These are phyloP conservation scores for Cladophialophora exuberans DNA, from an alignment of 2,329 filamentous ascomycete species.

Conservation along the genomic window DNA sequence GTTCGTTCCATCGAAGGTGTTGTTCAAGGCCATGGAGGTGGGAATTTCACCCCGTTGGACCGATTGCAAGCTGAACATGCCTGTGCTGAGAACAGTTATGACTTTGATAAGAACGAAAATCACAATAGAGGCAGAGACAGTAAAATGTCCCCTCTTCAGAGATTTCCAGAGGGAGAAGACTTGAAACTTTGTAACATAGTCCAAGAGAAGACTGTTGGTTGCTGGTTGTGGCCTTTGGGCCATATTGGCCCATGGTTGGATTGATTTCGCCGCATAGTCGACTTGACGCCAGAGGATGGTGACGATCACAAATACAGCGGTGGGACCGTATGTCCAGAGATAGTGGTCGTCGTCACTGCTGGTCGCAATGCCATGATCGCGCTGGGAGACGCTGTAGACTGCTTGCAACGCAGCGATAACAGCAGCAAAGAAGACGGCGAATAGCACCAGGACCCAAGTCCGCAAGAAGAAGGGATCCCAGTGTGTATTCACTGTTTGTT, in stretches of 20 bases:
- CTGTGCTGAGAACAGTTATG: conserved; percentile 23
- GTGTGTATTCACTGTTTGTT: conserved; percentile 5
- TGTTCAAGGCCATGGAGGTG: conserved; percentile 18
- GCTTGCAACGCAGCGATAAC: conserved; percentile 23
- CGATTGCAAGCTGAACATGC: conserved; percentile 24
- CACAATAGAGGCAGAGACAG: conserved; percentile 16
- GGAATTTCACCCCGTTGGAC: conserved; percentile 12
- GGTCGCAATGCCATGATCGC: conserved; percentile 21
- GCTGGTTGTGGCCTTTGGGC: conserved; percentile 23
- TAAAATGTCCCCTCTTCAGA: conserved; percentile 19
- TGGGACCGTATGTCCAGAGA: conserved; percentile 29
- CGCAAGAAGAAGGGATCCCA: conserved; percentile 26
- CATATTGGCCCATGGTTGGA: conserved; percentile 30
- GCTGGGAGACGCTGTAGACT: conserved; percentile 24
- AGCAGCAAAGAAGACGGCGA: conserved; percentile 22
- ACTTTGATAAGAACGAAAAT: conserved; percentile 29
- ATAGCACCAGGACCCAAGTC: conserved; percentile 21
- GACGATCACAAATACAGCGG: conserved; percentile 24
- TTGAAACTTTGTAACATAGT: conserved; percentile 29
- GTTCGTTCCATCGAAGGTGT: conserved; percentile 23
- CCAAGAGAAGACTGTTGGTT: conserved; percentile 26
- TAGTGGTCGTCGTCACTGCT: conserved; percentile 22
- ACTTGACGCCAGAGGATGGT: conserved; percentile 30
- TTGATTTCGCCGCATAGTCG: conserved; percentile 28
- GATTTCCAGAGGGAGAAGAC: conserved; percentile 24